These are phyloP conservation scores for Acacia acuminata DNA, from an alignment of 306 rosid genomes.

Conservation along the genomic window DNA sequence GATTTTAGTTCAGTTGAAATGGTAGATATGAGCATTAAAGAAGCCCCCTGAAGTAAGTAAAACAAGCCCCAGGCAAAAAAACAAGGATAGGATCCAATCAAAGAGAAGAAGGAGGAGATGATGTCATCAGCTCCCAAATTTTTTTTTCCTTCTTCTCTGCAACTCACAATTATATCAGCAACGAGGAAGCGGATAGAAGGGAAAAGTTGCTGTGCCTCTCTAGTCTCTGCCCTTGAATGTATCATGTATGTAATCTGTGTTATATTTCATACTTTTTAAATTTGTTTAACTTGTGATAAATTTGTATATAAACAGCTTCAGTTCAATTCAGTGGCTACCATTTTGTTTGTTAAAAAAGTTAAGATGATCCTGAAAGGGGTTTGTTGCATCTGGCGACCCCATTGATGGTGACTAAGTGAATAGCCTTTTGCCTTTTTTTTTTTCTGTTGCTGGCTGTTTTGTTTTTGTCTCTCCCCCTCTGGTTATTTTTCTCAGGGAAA, in stretches of 20 bases:
- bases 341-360: constrained; percentile 42
- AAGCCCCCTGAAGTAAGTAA: constrained; percentile 64
- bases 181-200: constrained; percentile 34
- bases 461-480: constrained; percentile 10
- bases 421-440: constrained; percentile 55
- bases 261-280: constrained; percentile 67
- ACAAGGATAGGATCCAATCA: constrained; percentile 26
- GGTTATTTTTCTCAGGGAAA: background rate
- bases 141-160: constrained; percentile 55
- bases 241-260: constrained; percentile 95
- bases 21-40: constrained; percentile 90
- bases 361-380: constrained; percentile 34
- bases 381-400: constrained; percentile 32
- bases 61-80: constrained; percentile 50
- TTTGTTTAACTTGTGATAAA: constrained; percentile 40
- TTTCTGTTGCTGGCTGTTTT: constrained; percentile 31
- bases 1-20: constrained; percentile 60
- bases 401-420: constrained; percentile 53
- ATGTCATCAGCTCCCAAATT: constrained; percentile 44
- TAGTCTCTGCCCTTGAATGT: constrained; percentile 62
- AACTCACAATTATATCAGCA: constrained; percentile 32
- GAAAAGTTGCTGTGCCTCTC: constrained; percentile 37
- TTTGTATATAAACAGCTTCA: constrained; percentile 84
- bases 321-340: constrained; percentile 35
- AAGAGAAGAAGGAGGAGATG: constrained; percentile 47